Base-by-base conservation (phyloP, 306 rosid species). In the Fagus crenata region DNA sequence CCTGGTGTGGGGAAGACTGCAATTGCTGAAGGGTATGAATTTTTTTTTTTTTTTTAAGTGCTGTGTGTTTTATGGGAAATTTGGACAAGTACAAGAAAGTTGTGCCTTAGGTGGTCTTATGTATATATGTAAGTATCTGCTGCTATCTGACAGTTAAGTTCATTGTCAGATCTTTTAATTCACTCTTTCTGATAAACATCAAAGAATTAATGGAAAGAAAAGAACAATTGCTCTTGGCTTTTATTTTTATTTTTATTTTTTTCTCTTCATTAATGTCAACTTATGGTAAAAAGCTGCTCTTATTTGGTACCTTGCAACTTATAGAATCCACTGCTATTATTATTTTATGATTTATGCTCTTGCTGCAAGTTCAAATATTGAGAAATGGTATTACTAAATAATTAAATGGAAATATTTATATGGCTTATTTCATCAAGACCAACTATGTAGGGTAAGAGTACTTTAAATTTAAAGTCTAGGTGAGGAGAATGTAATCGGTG, bases 1-100 rank as follows among this genome's bases (percentile, higher is more conserved):
- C 99, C 97, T 28, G 99, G 99, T 78, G 99, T 92, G 65, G 97
- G 99, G 73, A 95, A 95, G 87, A 95, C 99, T 54, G 99, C 99
- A 56, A 95, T 95, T 74, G 99, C 97, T 42, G 99, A 95, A 89
- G 99, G 99, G 99, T 95, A 85, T 60, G 92, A 22, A 22, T 22
- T 22, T 22, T 22, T 22, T 22, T 22, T 22, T 22, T 78, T 78
- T 46, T 59, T 61, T 56, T 64, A 35, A 13, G 53, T 72, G 49
- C 61, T 18, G 35, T 78, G 49, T 60, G 12, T 13, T 37, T 14
- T 35, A 35, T 5, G 49, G 56, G 15, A 5, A 60, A 33, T 17
- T 65, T 65, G 12, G n/a, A 28, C 33, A 14, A 63, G 5, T 39
- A n/a, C 49, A 3, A 59, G 31, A 69, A 53, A 53, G 17, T 43